Evolutionary conservation across 495 filamentous ascomycete species (phyloP).

Genomic region (Daldinia vernicosa): DNA sequence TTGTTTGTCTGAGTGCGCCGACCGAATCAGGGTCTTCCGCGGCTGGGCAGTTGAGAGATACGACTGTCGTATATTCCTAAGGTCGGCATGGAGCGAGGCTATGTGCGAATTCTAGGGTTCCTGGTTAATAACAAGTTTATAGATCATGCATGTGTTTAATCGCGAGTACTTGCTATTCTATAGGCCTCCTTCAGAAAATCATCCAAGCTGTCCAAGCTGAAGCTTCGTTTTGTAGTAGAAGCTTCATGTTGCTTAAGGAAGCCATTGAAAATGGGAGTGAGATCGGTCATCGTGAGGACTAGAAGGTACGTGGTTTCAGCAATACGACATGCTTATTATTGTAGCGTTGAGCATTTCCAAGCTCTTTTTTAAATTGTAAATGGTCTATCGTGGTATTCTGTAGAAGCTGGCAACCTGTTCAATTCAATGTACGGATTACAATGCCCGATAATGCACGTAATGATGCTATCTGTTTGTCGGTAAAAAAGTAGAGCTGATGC

Average conservation of each 20-base stretch:
- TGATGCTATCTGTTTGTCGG: conserved; percentile 23
- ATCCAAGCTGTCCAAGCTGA: conserved; percentile 67
- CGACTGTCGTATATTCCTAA: conserved; percentile 82
- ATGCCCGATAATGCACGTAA: conserved; percentile 17
- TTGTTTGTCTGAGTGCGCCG: conserved; percentile 46
- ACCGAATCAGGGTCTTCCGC: conserved; percentile 56
- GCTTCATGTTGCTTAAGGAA: conserved; percentile 68
- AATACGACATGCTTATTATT: conserved; percentile 11
- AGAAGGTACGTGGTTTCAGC: background rate
- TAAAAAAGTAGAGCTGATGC: conserved; percentile 2
- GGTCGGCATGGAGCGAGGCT: conserved; percentile 74
- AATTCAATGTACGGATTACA: conserved; percentile 21
- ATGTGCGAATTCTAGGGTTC: conserved; percentile 83
- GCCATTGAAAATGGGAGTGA: conserved; percentile 75
- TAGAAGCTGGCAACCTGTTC: conserved; percentile 38
- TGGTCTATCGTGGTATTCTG: background rate
- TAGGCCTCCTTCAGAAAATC: conserved; percentile 97
- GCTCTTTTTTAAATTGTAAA: conserved; percentile 1
- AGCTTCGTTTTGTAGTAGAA: conserved; percentile 53
- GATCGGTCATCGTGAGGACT: conserved; percentile 66
- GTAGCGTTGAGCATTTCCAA: conserved; percentile 3
- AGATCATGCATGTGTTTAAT: conserved; percentile 1
- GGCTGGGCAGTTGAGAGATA: conserved; percentile 82
- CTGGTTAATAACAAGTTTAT: conserved; percentile 19
- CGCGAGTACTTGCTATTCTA: conserved; percentile 73